Base-by-base conservation (phyloP, 768 basidiomycete genomes). In the Psilocybe tampanensis region DNA sequence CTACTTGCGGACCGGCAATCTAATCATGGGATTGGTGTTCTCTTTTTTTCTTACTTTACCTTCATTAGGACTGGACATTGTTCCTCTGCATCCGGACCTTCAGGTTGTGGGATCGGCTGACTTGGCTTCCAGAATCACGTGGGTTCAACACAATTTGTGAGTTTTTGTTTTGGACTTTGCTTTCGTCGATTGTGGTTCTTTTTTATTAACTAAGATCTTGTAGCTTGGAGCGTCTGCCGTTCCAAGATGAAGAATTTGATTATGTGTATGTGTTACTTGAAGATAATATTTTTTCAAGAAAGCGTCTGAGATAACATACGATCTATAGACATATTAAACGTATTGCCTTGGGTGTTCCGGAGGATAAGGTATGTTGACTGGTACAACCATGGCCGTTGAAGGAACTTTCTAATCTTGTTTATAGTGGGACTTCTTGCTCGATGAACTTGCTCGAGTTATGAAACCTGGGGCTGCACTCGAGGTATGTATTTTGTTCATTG, bases 81-180 rank as follows among this genome's bases (percentile, higher is more conserved):
- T 89, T 0, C 86, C 88, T 12, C 72, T 90, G 1, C 87, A 90
- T 55, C 88, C 89, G 2, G 80, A 90, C 66, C 76, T 89, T n/a
- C 69, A 76, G 8, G 81, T 78, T 59, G 70, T 86, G n/a, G 82
- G 81, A n/a, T 76, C 79, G 8, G 70, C 76, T 9, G 82, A 86
- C 59, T 71, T 89, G 8, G 79, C 82, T 1, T 74, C 79, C 13
- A 75, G 89, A 58, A 80, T 92, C 29, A 85, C 81, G 50, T 92
- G 89, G 89, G 78, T 88, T 1, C 86, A 88, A 54, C 79, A 80
- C 3, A 90, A 90, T 62, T 89, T 89, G 89, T 89, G 60, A 65
- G 17, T 39, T 22, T 39, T 54, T 34, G 32, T 53, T 33, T 47
- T 33, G n/a, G n/a, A n/a, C n/a, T n/a, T n/a, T n/a, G n/a, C n/a